These are phyloP conservation scores for Scheffersomyces coipomensis DNA, from an alignment of 805 yeast species.

Conservation along the genomic window DNA sequence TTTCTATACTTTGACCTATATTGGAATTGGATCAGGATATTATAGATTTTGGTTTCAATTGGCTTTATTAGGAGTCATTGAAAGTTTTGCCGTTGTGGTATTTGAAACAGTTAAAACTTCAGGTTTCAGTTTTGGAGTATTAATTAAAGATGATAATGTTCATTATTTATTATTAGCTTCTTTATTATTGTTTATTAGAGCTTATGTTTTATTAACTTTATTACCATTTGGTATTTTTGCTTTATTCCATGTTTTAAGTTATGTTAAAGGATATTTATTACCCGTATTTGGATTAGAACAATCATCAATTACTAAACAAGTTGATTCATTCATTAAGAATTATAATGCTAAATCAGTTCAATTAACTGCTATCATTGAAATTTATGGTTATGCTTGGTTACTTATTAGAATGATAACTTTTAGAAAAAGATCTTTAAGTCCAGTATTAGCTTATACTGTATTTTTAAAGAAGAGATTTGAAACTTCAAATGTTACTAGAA, in stretches of 20 bases:
- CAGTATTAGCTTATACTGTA: constrained; percentile 50
- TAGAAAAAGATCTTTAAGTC: constrained; percentile 60
- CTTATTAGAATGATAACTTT: constrained; percentile 55
- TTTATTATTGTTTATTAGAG: constrained; percentile 52
- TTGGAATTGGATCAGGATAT: constrained; percentile 21
- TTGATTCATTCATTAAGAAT: constrained; percentile 30
- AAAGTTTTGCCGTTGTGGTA: constrained; percentile 74
- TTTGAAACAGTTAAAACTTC: constrained; percentile 48
- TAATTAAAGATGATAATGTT: constrained; percentile 57
- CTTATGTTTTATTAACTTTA: constrained; percentile 58
- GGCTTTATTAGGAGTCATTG: constrained; percentile 62
- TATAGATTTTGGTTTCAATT: constrained; percentile 50
- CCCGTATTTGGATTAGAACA: constrained; percentile 52
- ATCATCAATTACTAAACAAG: constrained; percentile 36
- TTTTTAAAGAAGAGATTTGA: constrained; percentile 81
- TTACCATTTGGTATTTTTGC: constrained; percentile 78
- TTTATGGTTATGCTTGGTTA: constrained; percentile 44
- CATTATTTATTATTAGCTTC: constrained; percentile 64
- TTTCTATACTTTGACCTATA: constrained; percentile 32
- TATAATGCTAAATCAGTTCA: constrained; percentile 38
- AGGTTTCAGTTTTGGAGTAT: constrained; percentile 17
- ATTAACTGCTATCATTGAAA: constrained; percentile 38
- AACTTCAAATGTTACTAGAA: constrained; percentile 69
- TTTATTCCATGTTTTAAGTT: constrained; percentile 76
- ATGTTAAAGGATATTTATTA: constrained; percentile 60